These are phyloP conservation scores for Rhynchospora pubera DNA, from an alignment of 176 grass and related monocot species.

Conservation along the genomic window DNA sequence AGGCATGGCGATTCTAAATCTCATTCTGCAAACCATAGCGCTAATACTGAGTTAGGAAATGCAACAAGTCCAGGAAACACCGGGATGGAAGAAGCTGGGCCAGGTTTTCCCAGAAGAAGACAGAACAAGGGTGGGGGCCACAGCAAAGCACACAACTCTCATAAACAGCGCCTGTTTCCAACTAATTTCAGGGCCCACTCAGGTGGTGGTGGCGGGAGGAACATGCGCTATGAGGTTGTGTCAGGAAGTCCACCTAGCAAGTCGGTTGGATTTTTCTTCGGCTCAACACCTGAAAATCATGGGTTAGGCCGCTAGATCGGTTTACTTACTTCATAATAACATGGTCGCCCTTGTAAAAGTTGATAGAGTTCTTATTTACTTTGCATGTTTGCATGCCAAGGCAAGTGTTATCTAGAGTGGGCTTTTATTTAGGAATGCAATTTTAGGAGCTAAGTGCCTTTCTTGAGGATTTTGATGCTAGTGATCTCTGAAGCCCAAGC, in stretches of 20 bases:
- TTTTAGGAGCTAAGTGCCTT: background rate
- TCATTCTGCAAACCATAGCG: conserved; percentile 4
- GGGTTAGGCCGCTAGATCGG: conserved; percentile 35
- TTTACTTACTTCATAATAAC: background rate
- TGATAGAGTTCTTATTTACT: background rate
- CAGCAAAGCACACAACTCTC: conserved; percentile 48
- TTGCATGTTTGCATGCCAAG: background rate
- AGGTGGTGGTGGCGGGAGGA: conserved; percentile 25
- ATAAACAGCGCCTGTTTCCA: conserved; percentile 83
- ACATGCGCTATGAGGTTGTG: conserved; percentile 46
- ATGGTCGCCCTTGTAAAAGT: background rate
- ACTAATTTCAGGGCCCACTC: conserved; percentile 44
- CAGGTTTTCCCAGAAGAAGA: conserved; percentile 58
- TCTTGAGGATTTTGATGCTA: background rate
- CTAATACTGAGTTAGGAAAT: conserved; percentile 40
- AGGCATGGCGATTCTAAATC: conserved; percentile 40
- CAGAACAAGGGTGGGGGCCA: conserved; percentile 53
- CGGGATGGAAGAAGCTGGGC: conserved; percentile 52
- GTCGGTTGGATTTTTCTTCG: conserved; percentile 93
- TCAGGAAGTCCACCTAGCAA: conserved; percentile 92
- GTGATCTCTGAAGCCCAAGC: background rate
- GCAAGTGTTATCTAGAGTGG: background rate
- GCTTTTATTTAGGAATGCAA: background rate
- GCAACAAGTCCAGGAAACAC: conserved; percentile 30
- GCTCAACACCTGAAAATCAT: conserved; percentile 89